Base-by-base conservation (phyloP, 176 grass and related monocot genomes). In the Aegilops speltoides region DNA sequence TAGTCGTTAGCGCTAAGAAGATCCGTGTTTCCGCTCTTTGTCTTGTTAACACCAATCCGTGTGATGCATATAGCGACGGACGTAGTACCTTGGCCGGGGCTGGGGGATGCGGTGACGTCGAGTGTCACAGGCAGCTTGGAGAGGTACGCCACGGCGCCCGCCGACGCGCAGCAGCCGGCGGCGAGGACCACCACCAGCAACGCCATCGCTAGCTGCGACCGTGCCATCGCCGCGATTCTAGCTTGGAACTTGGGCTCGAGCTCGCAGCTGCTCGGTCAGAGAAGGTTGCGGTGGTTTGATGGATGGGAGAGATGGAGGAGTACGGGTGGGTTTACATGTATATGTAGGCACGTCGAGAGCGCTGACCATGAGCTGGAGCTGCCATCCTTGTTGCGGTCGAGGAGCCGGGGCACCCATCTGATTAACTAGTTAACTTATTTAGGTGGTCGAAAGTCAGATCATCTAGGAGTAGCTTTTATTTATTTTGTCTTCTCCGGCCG, bases 81-180 rank as follows among this genome's bases (percentile, higher is more conserved):
- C n/a, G 24, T 77, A 95, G 24, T 77, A 95, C 96, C 96, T 83
- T 95, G 71, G 59, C 82, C 83, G 33, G 46, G 5, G 10, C 46
- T 83, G 43, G 88, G 25, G 57, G 88, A 83, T 24, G 88, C 79
- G 32, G 84, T 80, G 64, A 98, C 87, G 26, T 26, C 16, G 68
- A 98, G 90, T 22, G 82, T 63, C 19, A 73, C 84, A 74, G 67
- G 79, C 68, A 98, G 93, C 70, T 73, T 15, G 74, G 86, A 82
- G 76, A 98, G 89, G 62, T 73, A 84, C 82, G 86, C 91, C 84
- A 56, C 81, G 9, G 68, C 82, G 16, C 6, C 68, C 16, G 91
- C 76, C 26, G 63, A 10, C 32, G 88, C 43, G 76, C 71, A 82
- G 78, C 68, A 83, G 17, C 65, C 60, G 25, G 76, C 76, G 60